Percentiles rank a stretch among this genome's conserved stretches.
These are phyloP conservation scores for Candida germanica DNA, from an alignment of 805 yeast species.

Conservation along the genomic window DNA sequence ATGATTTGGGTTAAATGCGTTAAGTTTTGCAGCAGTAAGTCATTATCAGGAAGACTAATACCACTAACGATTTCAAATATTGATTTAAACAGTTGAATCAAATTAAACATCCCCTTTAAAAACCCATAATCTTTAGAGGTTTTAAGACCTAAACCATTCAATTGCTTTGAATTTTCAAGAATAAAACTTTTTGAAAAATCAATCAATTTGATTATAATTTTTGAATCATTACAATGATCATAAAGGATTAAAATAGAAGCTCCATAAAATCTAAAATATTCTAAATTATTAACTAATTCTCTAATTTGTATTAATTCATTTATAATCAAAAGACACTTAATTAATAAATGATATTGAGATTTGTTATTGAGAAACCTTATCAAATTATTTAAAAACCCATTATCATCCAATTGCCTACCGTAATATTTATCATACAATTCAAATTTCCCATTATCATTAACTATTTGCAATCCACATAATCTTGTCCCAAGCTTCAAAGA, in stretches of 20 bases:
- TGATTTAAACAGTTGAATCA: conserved; percentile 60
- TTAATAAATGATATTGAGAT: conserved; percentile 50
- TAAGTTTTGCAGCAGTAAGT: no score
- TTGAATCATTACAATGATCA: conserved; percentile 40
- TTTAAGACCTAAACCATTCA: not conserved
- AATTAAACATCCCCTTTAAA: conserved; percentile 73
- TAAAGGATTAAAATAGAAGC: conserved; percentile 85
- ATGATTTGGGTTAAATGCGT: conserved; percentile 9
- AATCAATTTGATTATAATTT: conserved; percentile 63
- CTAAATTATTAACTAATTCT: conserved; percentile 50
- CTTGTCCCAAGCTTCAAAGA: conserved; percentile 82
- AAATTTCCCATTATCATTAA: conserved; percentile 32
- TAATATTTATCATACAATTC: conserved; percentile 85
- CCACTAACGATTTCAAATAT: conserved; percentile 59
- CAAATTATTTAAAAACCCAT: conserved; percentile 76
- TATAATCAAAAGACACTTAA: conserved; percentile 67
- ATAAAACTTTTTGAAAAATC: conserved; percentile 85
- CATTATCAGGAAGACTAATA: conserved; percentile 17
- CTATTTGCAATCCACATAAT: conserved; percentile 89
- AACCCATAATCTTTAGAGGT: conserved; percentile 66
- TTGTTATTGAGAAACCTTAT: conserved; percentile 84
- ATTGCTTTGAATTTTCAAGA: not conserved
- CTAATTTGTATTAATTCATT: conserved; percentile 58
- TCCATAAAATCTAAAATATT: conserved; percentile 87
- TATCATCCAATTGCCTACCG: conserved; percentile 74